Evolutionary conservation across 108 stramenopile species (phyloP).

Genomic region (Asterionellopsis glacialis): DNA sequence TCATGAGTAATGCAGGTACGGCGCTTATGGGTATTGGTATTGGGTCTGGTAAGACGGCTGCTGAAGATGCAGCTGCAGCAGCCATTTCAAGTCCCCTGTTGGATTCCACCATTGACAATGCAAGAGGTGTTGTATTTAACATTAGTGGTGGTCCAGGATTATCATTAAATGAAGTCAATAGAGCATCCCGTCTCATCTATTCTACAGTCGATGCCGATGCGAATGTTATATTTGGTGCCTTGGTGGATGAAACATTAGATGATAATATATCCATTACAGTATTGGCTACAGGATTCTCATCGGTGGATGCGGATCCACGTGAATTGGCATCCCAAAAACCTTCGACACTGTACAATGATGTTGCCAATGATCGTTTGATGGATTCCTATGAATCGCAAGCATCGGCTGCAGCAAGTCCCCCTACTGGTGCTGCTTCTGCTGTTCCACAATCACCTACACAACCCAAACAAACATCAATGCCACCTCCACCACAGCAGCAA

Average conservation of each 20-base stretch:
- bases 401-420: too few species aligned
- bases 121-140: slow-evolving; percentile 27
- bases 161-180: slow-evolving; percentile 84
- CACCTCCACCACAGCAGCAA: background rate
- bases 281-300: slow-evolving; percentile 48
- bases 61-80: slow-evolving; percentile 56
- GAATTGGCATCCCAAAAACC: too few species aligned
- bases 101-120: slow-evolving; percentile 50
- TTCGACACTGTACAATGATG: too few species aligned
- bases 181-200: slow-evolving; percentile 86
- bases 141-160: slow-evolving; percentile 83
- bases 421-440: too few species aligned
- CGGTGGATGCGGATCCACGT: background rate
- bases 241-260: slow-evolving; percentile 35
- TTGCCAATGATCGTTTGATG: too few species aligned
- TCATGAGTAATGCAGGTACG: slow-evolving; percentile 76
- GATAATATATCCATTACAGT: slow-evolving; percentile 49
- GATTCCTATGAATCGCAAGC: too few species aligned
- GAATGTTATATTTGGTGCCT: slow-evolving; percentile 89
- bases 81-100: slow-evolving; percentile 68
- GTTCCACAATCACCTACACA: too few species aligned
- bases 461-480: too few species aligned
- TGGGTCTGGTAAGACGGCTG: slow-evolving; percentile 32
- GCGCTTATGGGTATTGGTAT: slow-evolving; percentile 78
- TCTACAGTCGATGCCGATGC: slow-evolving; percentile 86